phyloP scores from a whole-genome alignment of 2,329 filamentous ascomycete genomes.

The Apiospora saccharicola region DNA sequence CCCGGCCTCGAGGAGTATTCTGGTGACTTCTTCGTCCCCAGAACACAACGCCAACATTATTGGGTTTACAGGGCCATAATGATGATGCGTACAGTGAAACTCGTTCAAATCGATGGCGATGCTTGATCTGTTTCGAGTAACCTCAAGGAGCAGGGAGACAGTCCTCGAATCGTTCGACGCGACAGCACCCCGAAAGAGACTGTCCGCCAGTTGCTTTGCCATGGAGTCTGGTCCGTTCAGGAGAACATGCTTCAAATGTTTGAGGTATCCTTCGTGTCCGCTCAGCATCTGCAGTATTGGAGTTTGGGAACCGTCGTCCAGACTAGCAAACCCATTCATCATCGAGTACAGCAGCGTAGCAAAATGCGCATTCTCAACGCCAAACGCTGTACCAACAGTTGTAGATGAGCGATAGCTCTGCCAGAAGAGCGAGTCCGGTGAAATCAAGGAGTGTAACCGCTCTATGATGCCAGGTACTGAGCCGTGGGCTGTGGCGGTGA shows the following conservation, averaged over 20 bases:
- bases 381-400: background rate
- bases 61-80: too few species aligned
- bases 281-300: background rate
- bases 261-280: background rate
- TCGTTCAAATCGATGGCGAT: background rate
- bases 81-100: background rate
- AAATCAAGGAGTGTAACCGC: background rate
- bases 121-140: background rate
- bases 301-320: background rate
- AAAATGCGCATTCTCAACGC: background rate
- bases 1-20: background rate
- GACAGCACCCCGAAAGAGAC: background rate
- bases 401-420: background rate
- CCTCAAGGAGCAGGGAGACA: background rate
- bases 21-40: background rate
- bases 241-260: background rate
- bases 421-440: background rate
- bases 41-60: background rate
- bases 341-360: background rate
- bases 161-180: background rate
- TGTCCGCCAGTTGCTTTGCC: background rate
- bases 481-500: too few species aligned
- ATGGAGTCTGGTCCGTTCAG: background rate
- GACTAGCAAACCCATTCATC: background rate
- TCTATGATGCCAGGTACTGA: background rate